A percentile compares a stretch with the other conserved stretches of the same genome.
phyloP scores from a whole-genome alignment of 169 alveolate species.

The Plasmodium coatneyi region DNA sequence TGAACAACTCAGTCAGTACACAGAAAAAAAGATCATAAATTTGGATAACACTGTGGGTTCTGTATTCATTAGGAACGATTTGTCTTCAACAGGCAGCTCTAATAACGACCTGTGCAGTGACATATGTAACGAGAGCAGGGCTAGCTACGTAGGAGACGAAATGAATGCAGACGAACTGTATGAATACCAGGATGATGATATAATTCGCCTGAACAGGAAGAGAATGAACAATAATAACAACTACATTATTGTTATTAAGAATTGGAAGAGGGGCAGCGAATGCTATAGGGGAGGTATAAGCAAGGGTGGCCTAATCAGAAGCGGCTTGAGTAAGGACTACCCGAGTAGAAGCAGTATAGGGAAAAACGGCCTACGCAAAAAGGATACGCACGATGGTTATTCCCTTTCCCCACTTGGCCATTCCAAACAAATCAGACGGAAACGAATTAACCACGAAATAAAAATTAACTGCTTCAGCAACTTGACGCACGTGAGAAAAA shows the following conservation, averaged over 20 bases:
- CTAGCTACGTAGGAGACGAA: constrained; percentile 19
- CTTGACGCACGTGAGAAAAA: constrained; percentile 19
- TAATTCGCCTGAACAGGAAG: neutral
- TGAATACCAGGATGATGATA: constrained; percentile 14
- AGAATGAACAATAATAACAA: constrained; percentile 4
- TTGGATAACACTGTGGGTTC: constrained; percentile 23
- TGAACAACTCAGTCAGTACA: constrained; percentile 8
- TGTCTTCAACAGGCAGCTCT: neutral
- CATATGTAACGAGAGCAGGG: constrained; percentile 8
- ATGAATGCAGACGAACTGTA: constrained; percentile 10
- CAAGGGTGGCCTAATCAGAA: neutral
- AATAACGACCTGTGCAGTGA: constrained; percentile 4
- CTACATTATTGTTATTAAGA: constrained; percentile 34
- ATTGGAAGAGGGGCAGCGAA: constrained; percentile 27
- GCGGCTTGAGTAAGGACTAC: neutral
- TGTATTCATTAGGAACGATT: constrained; percentile 5
- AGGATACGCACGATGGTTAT: neutral
- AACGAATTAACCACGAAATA: constrained; percentile 12
- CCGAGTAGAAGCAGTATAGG: neutral
- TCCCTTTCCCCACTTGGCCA: neutral
- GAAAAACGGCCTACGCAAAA: neutral
- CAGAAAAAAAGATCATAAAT: constrained; percentile 18
- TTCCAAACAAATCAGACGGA: constrained; percentile 3
- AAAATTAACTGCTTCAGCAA: constrained; percentile 48
- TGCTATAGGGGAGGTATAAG: neutral